Evolutionary conservation across 805 yeast genomes (phyloP), one percentile per base, ranked within the genome.

Genomic region (Saturnispora galanensis): DNA sequence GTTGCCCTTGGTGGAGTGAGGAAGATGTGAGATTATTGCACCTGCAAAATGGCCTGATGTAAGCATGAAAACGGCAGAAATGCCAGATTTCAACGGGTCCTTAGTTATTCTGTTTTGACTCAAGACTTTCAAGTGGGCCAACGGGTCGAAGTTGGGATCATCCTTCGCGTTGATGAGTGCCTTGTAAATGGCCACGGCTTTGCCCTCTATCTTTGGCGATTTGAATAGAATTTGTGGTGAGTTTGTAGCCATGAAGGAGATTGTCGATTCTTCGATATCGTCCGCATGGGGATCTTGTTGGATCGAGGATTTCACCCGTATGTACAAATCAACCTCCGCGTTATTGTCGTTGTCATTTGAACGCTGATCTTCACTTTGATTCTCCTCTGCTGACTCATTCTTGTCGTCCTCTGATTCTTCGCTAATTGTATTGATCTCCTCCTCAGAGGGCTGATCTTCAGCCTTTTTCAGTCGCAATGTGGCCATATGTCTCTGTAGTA

Each of bases 1-100:
- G 50, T 77, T 77, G 2, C 87, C 86, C 51, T 73, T 74, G 2
- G 73, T 70, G 34, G 67, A 68, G 41, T 68, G 66, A 18, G 76
- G 81, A 40, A 69, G 69, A 56, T 89, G 97, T 1, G 87, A 77
- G 8, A 93, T 71, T 36, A 93, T 83, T 0, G 96, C 96, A 15
- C 93, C 98, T 0, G 97, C 96, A 68, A 93, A 93, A 65, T 93
- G 97, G 35, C 98, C 98, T 37, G 97, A 97, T 12, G 97, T 97
- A 43, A 93, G 76, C 96, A 93, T 86, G 52, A 93, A 75, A 10
- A 93, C 62, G 0, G 95, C 95, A 5, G 95, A 84, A 38, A 71
- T 70, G 3, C 66, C 64, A 0, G 55, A 49, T 3, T 57, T 42
- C 2, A 54, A 40, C 1, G 48, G 43, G 36, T 50, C 35, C 37